These are phyloP conservation scores for Helicostylum pulchrum DNA, from an alignment of 192 early-diverging fungal genomes.

Conservation along the genomic window DNA sequence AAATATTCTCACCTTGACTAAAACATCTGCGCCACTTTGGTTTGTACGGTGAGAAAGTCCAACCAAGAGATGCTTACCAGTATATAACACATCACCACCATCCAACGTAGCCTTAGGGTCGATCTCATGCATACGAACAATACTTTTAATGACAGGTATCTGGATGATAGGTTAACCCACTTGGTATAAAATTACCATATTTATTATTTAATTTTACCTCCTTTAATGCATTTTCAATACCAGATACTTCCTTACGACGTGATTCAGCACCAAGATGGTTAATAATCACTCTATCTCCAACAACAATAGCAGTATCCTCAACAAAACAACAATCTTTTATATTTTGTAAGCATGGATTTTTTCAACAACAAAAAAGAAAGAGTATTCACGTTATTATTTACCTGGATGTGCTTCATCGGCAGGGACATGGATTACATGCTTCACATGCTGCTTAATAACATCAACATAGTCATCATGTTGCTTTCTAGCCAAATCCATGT, in stretches of 20 bases:
- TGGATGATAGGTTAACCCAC: neutral
- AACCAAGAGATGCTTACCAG: slow-evolving; percentile 33
- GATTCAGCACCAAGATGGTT: slow-evolving; percentile 21
- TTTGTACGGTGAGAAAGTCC: slow-evolving; percentile 42
- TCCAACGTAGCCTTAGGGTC: slow-evolving; percentile 26
- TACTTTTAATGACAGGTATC: neutral
- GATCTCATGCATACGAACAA: slow-evolving; percentile 21
- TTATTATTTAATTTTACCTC: neutral
- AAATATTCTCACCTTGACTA: slow-evolving; percentile 17
- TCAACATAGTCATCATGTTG: slow-evolving; percentile 35
- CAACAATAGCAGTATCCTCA: slow-evolving; percentile 38
- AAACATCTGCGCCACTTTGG: slow-evolving; percentile 24
- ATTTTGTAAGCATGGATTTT: neutral
- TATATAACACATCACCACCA: slow-evolving; percentile 40
- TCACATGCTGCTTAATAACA: neutral
- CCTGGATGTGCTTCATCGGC: slow-evolving; percentile 30
- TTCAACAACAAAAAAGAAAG: no score
- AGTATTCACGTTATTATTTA: neutral
- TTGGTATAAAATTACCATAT: neutral
- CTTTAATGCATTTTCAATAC: slow-evolving; percentile 2
- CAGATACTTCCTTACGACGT: slow-evolving; percentile 17
- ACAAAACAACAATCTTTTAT: slow-evolving; percentile 40
- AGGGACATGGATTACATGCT: slow-evolving; percentile 10
- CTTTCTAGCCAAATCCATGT: slow-evolving; percentile 11
- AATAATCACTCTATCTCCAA: slow-evolving; percentile 25